A percentile compares a stretch with the other conserved stretches of the same genome.
These are phyloP conservation scores for Sedum album DNA, from an alignment of 164 flowering plant genomes.

Conservation along the genomic window DNA sequence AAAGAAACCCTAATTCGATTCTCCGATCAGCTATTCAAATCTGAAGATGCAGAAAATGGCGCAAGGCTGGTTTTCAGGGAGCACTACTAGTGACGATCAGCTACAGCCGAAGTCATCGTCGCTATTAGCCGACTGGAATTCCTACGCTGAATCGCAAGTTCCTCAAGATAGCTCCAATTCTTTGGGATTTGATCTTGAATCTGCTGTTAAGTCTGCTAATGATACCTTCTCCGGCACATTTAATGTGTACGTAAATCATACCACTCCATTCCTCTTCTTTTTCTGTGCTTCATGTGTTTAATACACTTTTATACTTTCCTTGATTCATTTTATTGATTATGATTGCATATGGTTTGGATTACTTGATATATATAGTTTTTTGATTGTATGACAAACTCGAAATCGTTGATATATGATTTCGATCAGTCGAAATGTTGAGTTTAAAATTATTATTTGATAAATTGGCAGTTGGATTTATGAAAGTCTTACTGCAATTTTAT, in stretches of 20 bases:
- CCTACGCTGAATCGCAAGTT: conserved; percentile 43
- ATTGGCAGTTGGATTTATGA: too few relatives aligned
- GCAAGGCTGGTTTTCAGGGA: conserved; percentile 47
- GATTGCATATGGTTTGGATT: too few relatives aligned
- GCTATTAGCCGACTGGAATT: conserved; percentile 63
- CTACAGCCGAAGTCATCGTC: conserved; percentile 28
- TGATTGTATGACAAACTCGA: too few relatives aligned
- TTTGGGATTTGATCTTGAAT: conserved; percentile 47
- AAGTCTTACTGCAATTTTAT: too few relatives aligned
- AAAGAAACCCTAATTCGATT: not conserved
- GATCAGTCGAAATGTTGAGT: too few relatives aligned
- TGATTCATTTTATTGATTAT: too few relatives aligned
- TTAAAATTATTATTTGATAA: too few relatives aligned
- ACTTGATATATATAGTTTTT: too few relatives aligned
- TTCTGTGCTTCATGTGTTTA: not conserved
- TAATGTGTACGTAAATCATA: conserved; percentile 34
- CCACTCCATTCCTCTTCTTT: not conserved
- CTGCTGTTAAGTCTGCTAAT: conserved; percentile 59
- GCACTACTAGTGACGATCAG: conserved; percentile 16
- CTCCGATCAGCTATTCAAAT: not conserved
- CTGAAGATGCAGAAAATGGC: conserved; percentile 19
- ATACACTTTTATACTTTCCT: not conserved
- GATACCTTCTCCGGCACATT: conserved; percentile 63
- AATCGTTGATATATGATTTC: too few relatives aligned
- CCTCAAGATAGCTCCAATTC: conserved; percentile 22